These are phyloP conservation scores for Aspergillus uvarum DNA, from an alignment of 2,329 filamentous ascomycete genomes.

Conservation along the genomic window DNA sequence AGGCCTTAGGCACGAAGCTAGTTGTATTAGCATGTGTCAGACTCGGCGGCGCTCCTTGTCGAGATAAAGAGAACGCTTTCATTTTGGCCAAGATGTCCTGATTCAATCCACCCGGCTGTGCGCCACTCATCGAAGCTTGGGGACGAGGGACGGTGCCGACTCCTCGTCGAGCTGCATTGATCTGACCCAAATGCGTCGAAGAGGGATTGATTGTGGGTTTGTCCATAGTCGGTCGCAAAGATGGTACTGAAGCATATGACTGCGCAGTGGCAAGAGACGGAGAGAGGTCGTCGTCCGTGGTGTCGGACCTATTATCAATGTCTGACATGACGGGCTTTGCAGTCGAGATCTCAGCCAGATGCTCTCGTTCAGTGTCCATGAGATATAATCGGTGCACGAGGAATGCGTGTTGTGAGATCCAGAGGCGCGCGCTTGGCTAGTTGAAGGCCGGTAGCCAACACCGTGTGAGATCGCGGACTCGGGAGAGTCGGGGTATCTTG, in stretches of 20 bases:
- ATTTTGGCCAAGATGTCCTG: constrained; percentile 68
- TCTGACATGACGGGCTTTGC: constrained; percentile 14
- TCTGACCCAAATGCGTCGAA: constrained; percentile 78
- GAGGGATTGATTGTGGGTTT: constrained; percentile 65
- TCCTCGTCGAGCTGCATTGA: constrained; percentile 65
- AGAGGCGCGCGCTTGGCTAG: background rate
- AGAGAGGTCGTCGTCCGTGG: constrained; percentile 23
- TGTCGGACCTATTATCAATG: constrained; percentile 21
- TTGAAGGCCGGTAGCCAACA: background rate
- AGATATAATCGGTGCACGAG: constrained; percentile 1
- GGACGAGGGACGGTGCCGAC: constrained; percentile 27
- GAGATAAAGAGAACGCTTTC: constrained; percentile 66
- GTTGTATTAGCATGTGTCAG: constrained; percentile 36
- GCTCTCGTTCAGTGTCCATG: constrained; percentile 25
- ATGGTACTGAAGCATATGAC: constrained; percentile 25
- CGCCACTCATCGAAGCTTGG: constrained; percentile 35
- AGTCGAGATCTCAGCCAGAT: constrained; percentile 21
- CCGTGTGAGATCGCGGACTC: background rate
- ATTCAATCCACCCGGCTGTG: constrained; percentile 53
- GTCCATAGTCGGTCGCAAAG: constrained; percentile 29
- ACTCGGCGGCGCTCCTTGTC: constrained; percentile 56
- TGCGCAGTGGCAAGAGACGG: constrained; percentile 36
- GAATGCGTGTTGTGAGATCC: background rate
- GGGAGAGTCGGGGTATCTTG: constrained; percentile 5
- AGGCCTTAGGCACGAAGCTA: constrained; percentile 29